Base-by-base conservation (phyloP, 1,139 yeast species). In the Yarrowia galli region DNA sequence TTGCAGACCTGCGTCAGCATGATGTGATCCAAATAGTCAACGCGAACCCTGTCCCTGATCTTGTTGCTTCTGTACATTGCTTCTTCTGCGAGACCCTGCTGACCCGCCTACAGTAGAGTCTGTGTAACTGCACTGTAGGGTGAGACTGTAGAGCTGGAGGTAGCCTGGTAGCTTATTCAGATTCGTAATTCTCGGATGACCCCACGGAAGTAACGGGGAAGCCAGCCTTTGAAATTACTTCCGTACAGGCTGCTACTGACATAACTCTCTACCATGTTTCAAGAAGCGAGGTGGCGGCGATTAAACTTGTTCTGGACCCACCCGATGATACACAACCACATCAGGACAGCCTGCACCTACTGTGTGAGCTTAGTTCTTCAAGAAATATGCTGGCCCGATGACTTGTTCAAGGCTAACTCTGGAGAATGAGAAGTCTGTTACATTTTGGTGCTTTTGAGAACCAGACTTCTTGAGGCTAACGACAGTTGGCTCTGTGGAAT, bases 81-180 rank as follows among this genome's bases (percentile, higher is more conserved):
- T 22, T 20, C n/a, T 43, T 43, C 23, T 20, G 8, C 48, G 3
- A 10, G 46, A 20, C 23, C 16, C 28, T 20, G 28, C 48, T 43
- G 48, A 43, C 49, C 32, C 23, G 49, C 32, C 32, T 45, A 45
- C 48, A 43, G 48, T 43, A 43, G 49, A 45, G 4, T 28, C 49
- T 45, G 23, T 18, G 23, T 16, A 2, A 28, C 10, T 9, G 32
- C 53, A 48, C 36, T 48, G 54, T 32, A 28, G n/a, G 6, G 15
- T 18, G 23, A 10, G 22, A 49, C 56, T 32, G 56, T 35, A 20
- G 16, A 35, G 18, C 4, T 28, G 28, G 20, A 8, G 18, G 20
- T 51, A 35, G n/a, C 18, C 28, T 20, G 58, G 40, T 49, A 49
- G 56, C 16, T 40, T 49, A 49, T 13, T n/a, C 28, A 43, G 43